phyloP scores from a whole-genome alignment of 2,329 filamentous ascomycete genomes.

The Verticillium albo-atrum region DNA sequence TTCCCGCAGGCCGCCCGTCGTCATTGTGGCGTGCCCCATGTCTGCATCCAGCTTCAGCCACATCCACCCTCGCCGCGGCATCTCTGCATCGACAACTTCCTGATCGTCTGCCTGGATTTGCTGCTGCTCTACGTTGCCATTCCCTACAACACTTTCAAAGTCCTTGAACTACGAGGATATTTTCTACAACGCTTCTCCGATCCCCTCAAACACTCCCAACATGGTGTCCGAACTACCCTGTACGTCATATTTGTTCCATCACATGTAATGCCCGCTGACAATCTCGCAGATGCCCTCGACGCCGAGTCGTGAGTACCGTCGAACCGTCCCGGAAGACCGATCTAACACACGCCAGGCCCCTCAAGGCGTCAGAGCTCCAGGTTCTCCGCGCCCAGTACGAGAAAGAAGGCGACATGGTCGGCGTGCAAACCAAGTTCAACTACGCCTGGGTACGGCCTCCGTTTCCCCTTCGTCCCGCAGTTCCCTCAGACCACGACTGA shows the following conservation, averaged over 20 bases:
- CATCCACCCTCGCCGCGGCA: neutral
- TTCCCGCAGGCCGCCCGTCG: neutral
- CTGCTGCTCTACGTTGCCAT: neutral
- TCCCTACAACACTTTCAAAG: neutral
- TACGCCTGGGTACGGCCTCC: slow-evolving; percentile 86
- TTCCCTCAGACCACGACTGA: neutral
- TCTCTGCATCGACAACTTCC: neutral
- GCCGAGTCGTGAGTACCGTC: slow-evolving; percentile 74
- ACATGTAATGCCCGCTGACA: slow-evolving; percentile 5
- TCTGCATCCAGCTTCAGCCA: slow-evolving; percentile 1
- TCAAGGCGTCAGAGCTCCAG: slow-evolving; percentile 87
- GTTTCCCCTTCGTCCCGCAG: neutral
- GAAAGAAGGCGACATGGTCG: slow-evolving; percentile 95
- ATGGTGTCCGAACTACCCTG: slow-evolving; percentile 47
- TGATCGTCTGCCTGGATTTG: neutral
- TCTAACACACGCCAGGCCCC: slow-evolving; percentile 52
- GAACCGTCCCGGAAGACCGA: neutral
- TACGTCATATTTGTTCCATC: slow-evolving; percentile 23
- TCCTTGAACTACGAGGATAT: too few relatives aligned
- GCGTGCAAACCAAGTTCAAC: slow-evolving; percentile 99
- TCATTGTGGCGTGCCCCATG: slow-evolving; percentile 1
- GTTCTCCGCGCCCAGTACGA: slow-evolving; percentile 93
- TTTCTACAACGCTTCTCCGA: too few relatives aligned
- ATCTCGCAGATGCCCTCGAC: slow-evolving; percentile 79
- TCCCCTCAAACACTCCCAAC: slow-evolving; percentile 13